Evolutionary conservation across 257 asterid genomes (phyloP), one percentile per base, ranked within the genome.

Genomic region (Solanum tarijense): DNA sequence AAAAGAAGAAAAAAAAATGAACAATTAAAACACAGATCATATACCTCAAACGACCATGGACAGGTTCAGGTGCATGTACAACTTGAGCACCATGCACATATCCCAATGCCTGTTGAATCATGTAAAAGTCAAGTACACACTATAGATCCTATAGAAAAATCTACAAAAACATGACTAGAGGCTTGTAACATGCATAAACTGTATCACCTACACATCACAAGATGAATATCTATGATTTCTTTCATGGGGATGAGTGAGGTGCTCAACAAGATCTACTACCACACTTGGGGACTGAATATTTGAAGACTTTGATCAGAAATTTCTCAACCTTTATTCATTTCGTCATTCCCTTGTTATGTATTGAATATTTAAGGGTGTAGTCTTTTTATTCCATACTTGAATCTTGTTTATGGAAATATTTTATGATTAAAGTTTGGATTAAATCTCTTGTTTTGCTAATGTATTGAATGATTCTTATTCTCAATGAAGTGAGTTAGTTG

Each of bases 21-120:
- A 71, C 46, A 46, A 13, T 29, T 60, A 3, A 21, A 62, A 16
- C 29, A 76, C 14, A 41, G 46, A 20, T 21, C n/a, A 31, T 62
- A 83, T 88, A 97, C 99, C 99, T 97, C 90, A 97, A 88, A 83
- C 99, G 94, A 78, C 99, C 99, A 93, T 97, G 99, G 89, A 97
- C 91, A 83, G 99, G 95, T 89, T 96, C 98, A 48, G 95, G 91
- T 88, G 98, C 99, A 76, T 89, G 97, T 87, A 95, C 91, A 52
- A 97, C 94, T 89, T 89, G 93, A 92, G 98, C 99, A 89, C 98
- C 99, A 89, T 97, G 98, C 38, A 89, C 99, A 66, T 93, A 94
- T 73, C 99, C 99, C 87, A 97, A 93, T 88, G 99, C 99, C 99
- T 97, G 94, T 52, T 87, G 25, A 66, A 75, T 69, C 71, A 86